These are phyloP conservation scores for Misopates orontium DNA, from an alignment of 257 asterid species.

Conservation along the genomic window DNA sequence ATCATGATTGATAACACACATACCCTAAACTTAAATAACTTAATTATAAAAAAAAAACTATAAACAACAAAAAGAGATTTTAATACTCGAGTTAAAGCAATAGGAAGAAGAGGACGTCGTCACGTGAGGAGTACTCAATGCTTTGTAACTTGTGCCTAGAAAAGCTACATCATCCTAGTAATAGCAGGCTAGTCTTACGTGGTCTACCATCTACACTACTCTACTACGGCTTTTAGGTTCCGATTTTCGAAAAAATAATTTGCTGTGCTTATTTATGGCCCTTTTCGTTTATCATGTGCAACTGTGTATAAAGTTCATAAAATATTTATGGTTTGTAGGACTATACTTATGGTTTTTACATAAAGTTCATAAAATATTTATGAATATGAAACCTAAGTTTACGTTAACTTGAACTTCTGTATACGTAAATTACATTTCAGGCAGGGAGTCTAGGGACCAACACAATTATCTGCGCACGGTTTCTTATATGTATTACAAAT, in stretches of 20 bases:
- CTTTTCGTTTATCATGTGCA: not conserved
- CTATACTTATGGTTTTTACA: no score
- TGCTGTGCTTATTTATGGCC: not conserved
- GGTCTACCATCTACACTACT: not conserved
- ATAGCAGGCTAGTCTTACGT: not conserved
- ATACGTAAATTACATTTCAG: no score
- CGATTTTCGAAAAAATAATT: not conserved
- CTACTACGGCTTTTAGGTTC: not conserved
- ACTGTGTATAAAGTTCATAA: not conserved
- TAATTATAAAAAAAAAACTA: no score
- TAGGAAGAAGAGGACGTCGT: not conserved
- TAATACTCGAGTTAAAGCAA: not conserved
- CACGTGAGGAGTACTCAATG: slow-evolving; percentile 24
- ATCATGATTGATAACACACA: no score
- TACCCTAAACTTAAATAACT: no score
- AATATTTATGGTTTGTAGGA: not conserved
- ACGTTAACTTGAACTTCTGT: no score
- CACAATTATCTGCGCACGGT: no score
- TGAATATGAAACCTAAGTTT: no score
- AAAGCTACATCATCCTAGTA: not conserved
- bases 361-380: no score
- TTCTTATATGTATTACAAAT: no score
- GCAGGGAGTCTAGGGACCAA: no score
- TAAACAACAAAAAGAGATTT: no score
- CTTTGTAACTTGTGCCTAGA: slow-evolving; percentile 32